phyloP scores from a whole-genome alignment of 1,139 yeast species.

The Zygoascus hellenicus region DNA sequence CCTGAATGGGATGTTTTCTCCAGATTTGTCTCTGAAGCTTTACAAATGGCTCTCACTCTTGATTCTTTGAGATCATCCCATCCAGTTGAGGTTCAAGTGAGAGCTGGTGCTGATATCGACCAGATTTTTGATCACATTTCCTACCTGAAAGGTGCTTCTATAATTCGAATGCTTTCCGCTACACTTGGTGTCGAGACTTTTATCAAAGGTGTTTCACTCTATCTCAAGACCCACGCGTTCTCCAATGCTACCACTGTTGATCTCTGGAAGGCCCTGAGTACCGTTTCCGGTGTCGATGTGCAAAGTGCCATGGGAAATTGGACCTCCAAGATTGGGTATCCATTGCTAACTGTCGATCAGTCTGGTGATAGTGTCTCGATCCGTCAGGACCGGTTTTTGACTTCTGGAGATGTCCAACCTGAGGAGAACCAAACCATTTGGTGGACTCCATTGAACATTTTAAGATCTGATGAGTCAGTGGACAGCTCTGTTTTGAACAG shows the following conservation, averaged over 20 bases:
- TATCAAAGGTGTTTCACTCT: conserved; percentile 69
- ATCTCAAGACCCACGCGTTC: conserved; percentile 64
- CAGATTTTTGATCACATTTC: conserved; percentile 86
- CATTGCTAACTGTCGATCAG: conserved; percentile 62
- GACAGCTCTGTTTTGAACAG: conserved; percentile 18
- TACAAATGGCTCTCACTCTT: conserved; percentile 63
- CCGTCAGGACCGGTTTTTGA: conserved; percentile 68
- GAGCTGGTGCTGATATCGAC: conserved; percentile 74
- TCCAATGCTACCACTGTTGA: conserved; percentile 75
- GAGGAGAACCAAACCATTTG: conserved; percentile 70
- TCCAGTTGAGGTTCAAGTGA: conserved; percentile 82
- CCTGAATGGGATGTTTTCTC: conserved; percentile 90
- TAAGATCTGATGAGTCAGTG: conserved; percentile 33
- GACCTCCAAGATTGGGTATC: conserved; percentile 82
- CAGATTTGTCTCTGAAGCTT: conserved; percentile 58
- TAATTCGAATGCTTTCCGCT: conserved; percentile 70
- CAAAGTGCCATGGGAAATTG: conserved; percentile 68
- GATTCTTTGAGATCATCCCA: conserved; percentile 78
- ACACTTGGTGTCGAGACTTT: conserved; percentile 71
- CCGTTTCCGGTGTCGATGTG: conserved; percentile 71
- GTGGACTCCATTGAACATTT: conserved; percentile 66
- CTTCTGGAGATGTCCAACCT: conserved; percentile 70
- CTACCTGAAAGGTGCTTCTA: conserved; percentile 75
- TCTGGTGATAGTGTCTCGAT: conserved; percentile 43
- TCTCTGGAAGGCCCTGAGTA: conserved; percentile 70